Base-by-base conservation (phyloP, 257 asterid species). In the Lycium ferocissimum region DNA sequence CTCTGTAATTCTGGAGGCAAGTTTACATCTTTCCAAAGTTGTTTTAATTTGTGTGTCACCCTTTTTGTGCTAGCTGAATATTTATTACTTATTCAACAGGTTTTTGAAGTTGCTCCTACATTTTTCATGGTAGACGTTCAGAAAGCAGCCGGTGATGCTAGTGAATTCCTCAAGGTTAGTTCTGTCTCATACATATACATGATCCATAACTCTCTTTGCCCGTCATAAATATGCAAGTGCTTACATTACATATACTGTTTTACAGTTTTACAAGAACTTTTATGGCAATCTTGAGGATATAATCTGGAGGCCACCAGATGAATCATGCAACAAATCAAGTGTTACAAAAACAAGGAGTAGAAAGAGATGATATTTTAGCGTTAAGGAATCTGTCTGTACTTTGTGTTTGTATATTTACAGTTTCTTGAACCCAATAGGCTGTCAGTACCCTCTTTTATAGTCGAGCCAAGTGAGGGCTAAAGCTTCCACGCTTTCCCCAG, bases 81-180 rank as follows among this genome's bases (percentile, higher is more conserved):
- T 26, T 78, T 53, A 8, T 26, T 53, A 40, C 45, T 3, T 40
- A 78, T 78, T 85, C 80, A 79, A 51, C 92, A 96, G 98, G 89
- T 95, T 53, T 94, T 95, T 87, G 89, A 94, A 91, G 95, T 97
- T 85, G 91, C 99, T 83, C 98, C 99, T 1, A 89, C 96, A 38
- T 95, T 92, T 88, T 93, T 94, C 87, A 97, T 97, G 99, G 98
- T 97, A 57, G 99, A 97, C 88, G 90, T 94, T 86, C 98, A 95
- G 90, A 97, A 91, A 87, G 98, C 98, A 72, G 91, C 95, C 57
- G 99, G 98, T 86, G 98, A 97, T 79, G 86, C 95, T 80, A 92
- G 91, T 51, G 99, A 95, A 87, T 95, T 85, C 83, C 88, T 89
- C 38, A 90, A 89, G 89, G 94, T 90, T 35, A 81, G 85, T 70